Percentiles rank a stretch among this genome's conserved stretches.
Evolutionary conservation across 2,329 filamentous ascomycete genomes (phyloP).

Genomic region (Aspergillus awamori): DNA sequence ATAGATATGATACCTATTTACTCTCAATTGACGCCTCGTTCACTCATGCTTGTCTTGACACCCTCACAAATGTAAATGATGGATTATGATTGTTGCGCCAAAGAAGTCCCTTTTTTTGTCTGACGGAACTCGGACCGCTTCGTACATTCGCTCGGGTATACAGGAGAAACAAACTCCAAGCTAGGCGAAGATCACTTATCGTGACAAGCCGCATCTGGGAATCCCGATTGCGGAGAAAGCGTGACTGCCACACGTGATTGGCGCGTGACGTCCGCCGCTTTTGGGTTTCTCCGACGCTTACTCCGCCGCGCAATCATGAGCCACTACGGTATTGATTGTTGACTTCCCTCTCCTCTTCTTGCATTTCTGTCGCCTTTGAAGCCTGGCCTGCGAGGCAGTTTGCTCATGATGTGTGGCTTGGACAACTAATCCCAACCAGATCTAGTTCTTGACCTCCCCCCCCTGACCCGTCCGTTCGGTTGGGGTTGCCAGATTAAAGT

Average conservation of each 20-base stretch:
- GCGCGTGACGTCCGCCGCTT: not conserved
- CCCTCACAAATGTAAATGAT: not conserved
- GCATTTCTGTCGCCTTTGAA: not conserved
- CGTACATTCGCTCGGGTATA: too few species aligned
- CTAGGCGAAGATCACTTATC: not conserved
- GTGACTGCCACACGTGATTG: conserved; percentile 3
- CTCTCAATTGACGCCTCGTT: not conserved
- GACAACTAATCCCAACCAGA: not conserved
- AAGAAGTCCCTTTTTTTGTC: too few species aligned
- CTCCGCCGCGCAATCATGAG: not conserved
- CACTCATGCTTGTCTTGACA: not conserved
- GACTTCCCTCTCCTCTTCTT: not conserved
- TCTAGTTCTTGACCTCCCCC: not conserved
- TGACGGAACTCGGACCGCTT: too few species aligned
- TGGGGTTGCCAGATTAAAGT: not conserved
- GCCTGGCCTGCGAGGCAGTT: not conserved
- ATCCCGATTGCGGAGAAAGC: not conserved
- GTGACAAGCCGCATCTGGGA: not conserved
- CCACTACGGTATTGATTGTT: not conserved
- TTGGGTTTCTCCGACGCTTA: not conserved
- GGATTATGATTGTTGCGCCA: too few species aligned
- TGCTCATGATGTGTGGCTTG: not conserved
- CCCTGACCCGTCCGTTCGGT: not conserved
- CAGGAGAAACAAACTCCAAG: not conserved
- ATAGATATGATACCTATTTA: not conserved